These are phyloP conservation scores for Fusarium luffae DNA, from an alignment of 2,329 filamentous ascomycete genomes.

Conservation along the genomic window DNA sequence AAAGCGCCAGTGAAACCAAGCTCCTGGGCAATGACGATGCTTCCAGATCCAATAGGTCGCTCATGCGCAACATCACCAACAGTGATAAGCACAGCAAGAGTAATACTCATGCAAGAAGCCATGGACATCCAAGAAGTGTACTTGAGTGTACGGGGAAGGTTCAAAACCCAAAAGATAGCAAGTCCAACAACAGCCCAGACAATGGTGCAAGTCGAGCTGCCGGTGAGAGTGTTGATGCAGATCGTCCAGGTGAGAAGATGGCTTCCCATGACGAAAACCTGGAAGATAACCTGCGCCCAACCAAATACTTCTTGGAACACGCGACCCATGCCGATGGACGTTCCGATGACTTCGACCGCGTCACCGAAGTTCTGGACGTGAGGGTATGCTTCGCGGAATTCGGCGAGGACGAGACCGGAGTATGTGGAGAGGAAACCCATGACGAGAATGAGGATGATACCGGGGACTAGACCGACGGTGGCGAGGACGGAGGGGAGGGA, in stretches of 20 bases:
- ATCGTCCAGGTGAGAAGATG: slow-evolving; percentile 76
- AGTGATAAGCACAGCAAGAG: slow-evolving; percentile 70
- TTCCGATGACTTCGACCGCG: slow-evolving; percentile 67
- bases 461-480: slow-evolving; percentile 75
- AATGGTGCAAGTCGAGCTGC: slow-evolving; percentile 70
- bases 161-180: slow-evolving; percentile 67
- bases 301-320: slow-evolving; percentile 70
- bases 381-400: slow-evolving; percentile 77
- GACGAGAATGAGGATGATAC: slow-evolving; percentile 77
- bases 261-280: slow-evolving; percentile 75
- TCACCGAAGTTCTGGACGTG: slow-evolving; percentile 75
- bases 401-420: slow-evolving; percentile 65
- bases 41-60: slow-evolving; percentile 51
- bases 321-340: slow-evolving; percentile 59
- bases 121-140: slow-evolving; percentile 72
- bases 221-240: slow-evolving; percentile 72
- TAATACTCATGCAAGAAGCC: slow-evolving; percentile 70
- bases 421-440: slow-evolving; percentile 75
- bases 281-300: slow-evolving; percentile 67
- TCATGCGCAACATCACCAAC: slow-evolving; percentile 70
- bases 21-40: slow-evolving; percentile 50
- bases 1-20: slow-evolving; percentile 65
- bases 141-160: slow-evolving; percentile 70
- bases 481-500: slow-evolving; percentile 82
- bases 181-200: slow-evolving; percentile 71